Percentiles rank a stretch among this genome's conserved stretches.
Conservation (phyloP, 805 yeast genomes). For the Wickerhamiella brachini region DNA sequence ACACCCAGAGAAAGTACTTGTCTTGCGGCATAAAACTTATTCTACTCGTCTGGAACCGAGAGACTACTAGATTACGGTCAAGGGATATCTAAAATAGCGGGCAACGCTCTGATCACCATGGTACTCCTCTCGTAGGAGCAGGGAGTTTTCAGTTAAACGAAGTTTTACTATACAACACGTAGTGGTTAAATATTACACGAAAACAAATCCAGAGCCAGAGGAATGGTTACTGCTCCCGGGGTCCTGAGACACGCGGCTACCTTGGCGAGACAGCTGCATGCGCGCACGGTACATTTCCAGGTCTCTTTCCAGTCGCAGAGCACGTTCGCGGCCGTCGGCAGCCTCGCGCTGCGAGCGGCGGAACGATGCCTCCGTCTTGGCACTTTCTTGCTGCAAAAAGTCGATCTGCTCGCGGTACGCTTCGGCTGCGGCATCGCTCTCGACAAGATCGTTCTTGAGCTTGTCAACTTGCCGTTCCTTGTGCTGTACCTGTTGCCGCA, state of each 20-base stretch:
- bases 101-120: too few relatives aligned
- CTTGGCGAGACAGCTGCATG: not conserved
- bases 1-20: too few relatives aligned
- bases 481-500: conserved; percentile 15
- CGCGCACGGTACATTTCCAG: conserved; percentile 24
- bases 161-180: not conserved
- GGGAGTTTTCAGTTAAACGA: too few relatives aligned
- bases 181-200: not conserved
- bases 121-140: too few relatives aligned
- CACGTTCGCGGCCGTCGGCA: conserved; percentile 34
- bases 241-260: not conserved
- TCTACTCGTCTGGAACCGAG: too few relatives aligned
- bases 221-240: not conserved
- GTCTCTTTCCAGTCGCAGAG: conserved; percentile 38
- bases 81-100: too few relatives aligned
- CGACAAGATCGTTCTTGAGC: conserved; percentile 38
- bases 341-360: conserved; percentile 39
- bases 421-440: conserved; percentile 34
- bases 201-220: not conserved
- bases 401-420: conserved; percentile 29
- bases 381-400: conserved; percentile 18
- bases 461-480: conserved; percentile 20
- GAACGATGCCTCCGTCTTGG: conserved; percentile 7
- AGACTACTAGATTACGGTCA: too few relatives aligned
- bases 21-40: too few relatives aligned